Evolutionary conservation across 2,329 filamentous ascomycete species (phyloP), one percentile per base, ranked within the genome.

Genomic region (Nectriaceae sp.): DNA sequence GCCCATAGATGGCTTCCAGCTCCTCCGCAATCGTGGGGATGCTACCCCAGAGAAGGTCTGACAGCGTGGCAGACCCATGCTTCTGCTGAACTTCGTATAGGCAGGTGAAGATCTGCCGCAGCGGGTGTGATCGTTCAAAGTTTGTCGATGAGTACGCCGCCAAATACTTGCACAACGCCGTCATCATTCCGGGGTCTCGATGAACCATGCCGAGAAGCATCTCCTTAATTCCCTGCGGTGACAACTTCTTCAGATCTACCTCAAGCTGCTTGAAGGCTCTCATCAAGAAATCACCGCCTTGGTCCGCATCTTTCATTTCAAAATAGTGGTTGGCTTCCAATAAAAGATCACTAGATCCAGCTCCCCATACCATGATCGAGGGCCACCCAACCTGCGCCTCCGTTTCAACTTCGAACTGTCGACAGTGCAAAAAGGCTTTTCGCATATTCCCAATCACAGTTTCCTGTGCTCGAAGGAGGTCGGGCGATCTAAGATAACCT

Each of bases 41-140:
- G 42, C 70, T 72, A 33, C 62, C 65, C 70, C 71, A 73, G 2
- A 75, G 58, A 11, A 75, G 56, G 44, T 75, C 71, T 4, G 73
- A 75, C n/a, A 75, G 57, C 8, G 69, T 73, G 3, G 56, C 57
- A 6, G 73, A 63, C 3, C 73, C 73, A 48, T 75, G 72, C 36
- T 74, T 75, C 48, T 75, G 73, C 47, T 74, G 71, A 5, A 75
- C 69, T 31, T 75, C 71, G 53, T 75, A 75, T 20, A 75, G 48
- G 35, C 70, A 70, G 13, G 63, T 66, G 46, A 75, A 75, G 3
- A 74, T 73, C 45, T 70, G 69, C 6, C 73, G 70, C 16, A 75
- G 61, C 2, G 73, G 73, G 49, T 75, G 72, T 4, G 69, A 63
- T 26, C 71, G 66, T 44, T 75, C 73, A 21, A 73, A 64, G 53